Percentiles rank a stretch among this genome's conserved stretches.
Evolutionary conservation across 306 rosid species (phyloP).

Genomic region (Prunus persica): Prunus_persica_NCBIv2 NC_034012.1:7356001-7356500

Average conservation of each 20-base stretch:
- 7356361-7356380: constrained; percentile 2
- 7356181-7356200: too few species aligned
- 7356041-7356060: background rate
- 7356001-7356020: background rate
- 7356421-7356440: constrained; percentile 81
- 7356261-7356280: background rate
- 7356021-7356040: background rate
- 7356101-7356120: too few species aligned
- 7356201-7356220: background rate
- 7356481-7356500: constrained; percentile 99
- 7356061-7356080: background rate
- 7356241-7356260: background rate
- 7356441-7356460: constrained; percentile 99
- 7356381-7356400: constrained; percentile 15
- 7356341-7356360: background rate
- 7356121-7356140: too few species aligned
- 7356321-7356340: background rate
- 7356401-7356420: constrained; percentile 14
- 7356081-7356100: too few species aligned
- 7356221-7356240: background rate
- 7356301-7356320: background rate
- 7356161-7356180: too few species aligned
- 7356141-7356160: too few species aligned
- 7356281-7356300: background rate
- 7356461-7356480: constrained; percentile 98